Conservation (phyloP, 257 asterid genomes). For the Fraxinus anomala region DNA sequence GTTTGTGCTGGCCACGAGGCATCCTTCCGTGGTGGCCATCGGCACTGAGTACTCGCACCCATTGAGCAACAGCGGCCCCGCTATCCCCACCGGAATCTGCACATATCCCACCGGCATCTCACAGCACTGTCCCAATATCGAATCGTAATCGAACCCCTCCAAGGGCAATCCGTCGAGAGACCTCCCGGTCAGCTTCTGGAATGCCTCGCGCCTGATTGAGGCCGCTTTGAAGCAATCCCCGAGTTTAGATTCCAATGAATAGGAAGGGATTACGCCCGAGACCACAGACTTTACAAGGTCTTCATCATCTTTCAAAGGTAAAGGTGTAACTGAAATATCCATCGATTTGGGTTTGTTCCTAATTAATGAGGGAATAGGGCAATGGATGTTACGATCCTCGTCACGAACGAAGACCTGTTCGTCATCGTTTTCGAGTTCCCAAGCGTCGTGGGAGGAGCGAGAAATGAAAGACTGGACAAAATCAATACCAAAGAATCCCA, state of each 20-base stretch:
- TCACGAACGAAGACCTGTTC: not conserved
- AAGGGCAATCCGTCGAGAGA: slow-evolving; percentile 68
- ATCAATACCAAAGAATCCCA: slow-evolving; percentile 50
- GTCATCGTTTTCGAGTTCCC: not conserved
- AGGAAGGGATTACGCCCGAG: slow-evolving; percentile 69
- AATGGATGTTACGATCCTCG: not conserved
- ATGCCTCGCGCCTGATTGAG: slow-evolving; percentile 67
- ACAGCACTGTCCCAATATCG: slow-evolving; percentile 89
- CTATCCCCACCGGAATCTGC: slow-evolving; percentile 92
- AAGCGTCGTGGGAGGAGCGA: slow-evolving; percentile 19
- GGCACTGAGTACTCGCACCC: slow-evolving; percentile 75
- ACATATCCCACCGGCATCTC: slow-evolving; percentile 95
- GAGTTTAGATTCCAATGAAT: slow-evolving; percentile 71
- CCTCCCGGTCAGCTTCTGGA: slow-evolving; percentile 74
- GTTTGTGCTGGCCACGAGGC: slow-evolving; percentile 89
- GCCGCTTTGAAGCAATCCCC: slow-evolving; percentile 81
- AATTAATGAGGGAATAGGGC: slow-evolving; percentile 16
- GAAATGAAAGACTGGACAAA: slow-evolving; percentile 46
- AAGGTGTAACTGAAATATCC: too few relatives aligned
- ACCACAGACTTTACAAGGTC: slow-evolving; percentile 59
- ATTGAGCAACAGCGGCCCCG: slow-evolving; percentile 80
- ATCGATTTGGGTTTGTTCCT: slow-evolving; percentile 3
- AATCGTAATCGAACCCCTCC: slow-evolving; percentile 78
- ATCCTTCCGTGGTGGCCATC: slow-evolving; percentile 98
- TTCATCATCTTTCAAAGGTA: slow-evolving; percentile 53